These are phyloP conservation scores for Madurella mycetomatis DNA, from an alignment of 2,329 filamentous ascomycete genomes.

Conservation along the genomic window DNA sequence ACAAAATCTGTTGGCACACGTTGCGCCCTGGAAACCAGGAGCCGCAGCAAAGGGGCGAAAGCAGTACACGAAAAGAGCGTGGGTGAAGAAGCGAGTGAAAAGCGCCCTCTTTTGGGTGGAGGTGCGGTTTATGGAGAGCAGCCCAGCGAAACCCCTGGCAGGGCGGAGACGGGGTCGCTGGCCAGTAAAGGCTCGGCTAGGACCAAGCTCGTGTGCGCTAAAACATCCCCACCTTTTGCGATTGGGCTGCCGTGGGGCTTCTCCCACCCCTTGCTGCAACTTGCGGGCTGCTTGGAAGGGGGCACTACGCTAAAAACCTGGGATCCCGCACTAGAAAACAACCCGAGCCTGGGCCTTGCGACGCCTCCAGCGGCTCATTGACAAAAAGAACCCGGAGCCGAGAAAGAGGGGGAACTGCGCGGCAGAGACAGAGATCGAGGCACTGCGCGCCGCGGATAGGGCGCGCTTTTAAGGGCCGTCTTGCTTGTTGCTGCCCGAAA, in stretches of 20 bases:
- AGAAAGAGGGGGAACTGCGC: neutral
- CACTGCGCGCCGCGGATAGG: neutral
- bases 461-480: no score
- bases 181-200: slow-evolving; percentile 14
- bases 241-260: slow-evolving; percentile 23
- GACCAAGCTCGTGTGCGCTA: slow-evolving; percentile 23
- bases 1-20: slow-evolving; percentile 33
- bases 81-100: slow-evolving; percentile 27
- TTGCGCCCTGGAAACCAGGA: slow-evolving; percentile 45
- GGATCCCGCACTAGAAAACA: slow-evolving; percentile 9
- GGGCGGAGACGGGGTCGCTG: slow-evolving; percentile 12
- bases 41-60: slow-evolving; percentile 34
- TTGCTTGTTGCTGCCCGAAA: neutral
- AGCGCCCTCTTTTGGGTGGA: slow-evolving; percentile 23
- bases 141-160: slow-evolving; percentile 18
- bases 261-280: slow-evolving; percentile 1
- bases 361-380: slow-evolving; percentile 15
- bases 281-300: neutral
- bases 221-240: slow-evolving; percentile 20
- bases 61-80: slow-evolving; percentile 38
- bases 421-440: slow-evolving; percentile 1
- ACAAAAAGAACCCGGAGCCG: neutral
- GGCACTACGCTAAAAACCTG: slow-evolving; percentile 2
- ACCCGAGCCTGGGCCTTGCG: slow-evolving; percentile 1
- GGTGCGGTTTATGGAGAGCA: slow-evolving; percentile 27